Evolutionary conservation across 148 eudicot genomes (phyloP), one percentile per base, ranked within the genome.

Genomic region (Beta vulgaris): DNA sequence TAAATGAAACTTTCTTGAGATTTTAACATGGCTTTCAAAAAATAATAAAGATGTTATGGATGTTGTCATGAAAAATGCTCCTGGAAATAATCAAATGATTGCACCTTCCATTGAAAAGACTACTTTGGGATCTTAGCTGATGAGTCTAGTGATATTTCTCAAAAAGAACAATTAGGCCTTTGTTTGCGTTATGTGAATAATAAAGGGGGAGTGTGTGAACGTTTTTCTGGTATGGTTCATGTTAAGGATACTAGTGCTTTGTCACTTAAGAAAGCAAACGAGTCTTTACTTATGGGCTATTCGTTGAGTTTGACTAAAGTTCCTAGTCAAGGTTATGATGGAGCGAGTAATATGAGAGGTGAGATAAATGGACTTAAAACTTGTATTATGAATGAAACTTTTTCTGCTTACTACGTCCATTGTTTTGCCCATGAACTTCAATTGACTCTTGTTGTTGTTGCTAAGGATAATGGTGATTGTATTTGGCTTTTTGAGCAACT

Each of bases 321-420:
- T 13, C 37, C 46, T 6, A 66, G 81, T 0, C 77, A 78, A 21
- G 68, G 81, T 29, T 73, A 78, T 43, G 68, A 78, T 26, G 61
- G 60, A 4, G 68, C 59, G 4, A 73, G 58, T 6, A 42, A 78
- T 39, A 72, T 78, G 81, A 69, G 44, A 7, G 37, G 81, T 16
- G 26, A 64, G 44, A 34, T 64, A 6, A 64, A 64, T 64, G 68
- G 44, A 9, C 44, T 64, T 1, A 18, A 35, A 16, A 37, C 68
- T n/a, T n/a, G n/a, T n/a, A n/a, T n/a, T n/a, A n/a, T n/a, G n/a
- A n/a, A n/a, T n/a, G n/a, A n/a, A n/a, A n/a, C n/a, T n/a, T n/a
- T n/a, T n/a, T n/a, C n/a, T n/a, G n/a, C n/a, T n/a, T n/a, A n/a
- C n/a, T n/a, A n/a, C n/a, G n/a, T n/a, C n/a, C n/a, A n/a, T n/a